Evolutionary conservation across 345 rosid species (phyloP).

Genomic region (Brassica incana): DNA sequence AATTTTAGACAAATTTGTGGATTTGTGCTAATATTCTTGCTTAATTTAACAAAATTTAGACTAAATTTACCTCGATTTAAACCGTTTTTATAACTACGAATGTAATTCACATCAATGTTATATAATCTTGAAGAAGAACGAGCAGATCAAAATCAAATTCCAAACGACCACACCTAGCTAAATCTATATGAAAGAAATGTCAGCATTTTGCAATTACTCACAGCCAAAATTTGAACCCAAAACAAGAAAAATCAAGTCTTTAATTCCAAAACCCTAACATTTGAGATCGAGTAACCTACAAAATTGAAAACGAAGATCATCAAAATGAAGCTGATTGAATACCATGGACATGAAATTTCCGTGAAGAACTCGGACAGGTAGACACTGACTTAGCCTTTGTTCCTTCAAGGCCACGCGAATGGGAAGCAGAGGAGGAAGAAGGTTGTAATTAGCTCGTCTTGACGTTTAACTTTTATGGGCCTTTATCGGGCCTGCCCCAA

Average conservation of each 20-base stretch:
- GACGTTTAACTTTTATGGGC: neutral
- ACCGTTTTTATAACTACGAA: too few relatives aligned
- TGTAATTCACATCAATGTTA: too few relatives aligned
- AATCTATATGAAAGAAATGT: slow-evolving; percentile 19
- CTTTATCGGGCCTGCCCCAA: slow-evolving; percentile 6
- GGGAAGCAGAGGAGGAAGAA: neutral
- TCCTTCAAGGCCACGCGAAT: neutral
- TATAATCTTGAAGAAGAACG: too few relatives aligned
- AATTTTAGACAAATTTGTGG: too few relatives aligned
- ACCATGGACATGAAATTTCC: neutral
- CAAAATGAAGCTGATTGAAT: neutral
- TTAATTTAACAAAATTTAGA: too few relatives aligned
- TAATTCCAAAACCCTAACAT: slow-evolving; percentile 33
- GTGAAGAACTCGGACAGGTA: neutral
- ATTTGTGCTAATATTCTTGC: too few relatives aligned
- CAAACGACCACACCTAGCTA: slow-evolving; percentile 22
- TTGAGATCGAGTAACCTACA: slow-evolving; percentile 30
- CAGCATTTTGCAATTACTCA: neutral
- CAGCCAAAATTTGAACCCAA: neutral
- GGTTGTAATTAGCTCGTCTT: neutral
- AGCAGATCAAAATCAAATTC: slow-evolving; percentile 22
- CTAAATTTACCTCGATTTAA: too few relatives aligned
- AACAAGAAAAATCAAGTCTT: neutral
- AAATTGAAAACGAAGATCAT: slow-evolving; percentile 3
- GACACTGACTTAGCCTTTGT: neutral